Percentiles rank a stretch among this genome's conserved stretches.
These are phyloP conservation scores for Termitomyces titanicus DNA, from an alignment of 768 basidiomycete genomes.

Conservation along the genomic window DNA sequence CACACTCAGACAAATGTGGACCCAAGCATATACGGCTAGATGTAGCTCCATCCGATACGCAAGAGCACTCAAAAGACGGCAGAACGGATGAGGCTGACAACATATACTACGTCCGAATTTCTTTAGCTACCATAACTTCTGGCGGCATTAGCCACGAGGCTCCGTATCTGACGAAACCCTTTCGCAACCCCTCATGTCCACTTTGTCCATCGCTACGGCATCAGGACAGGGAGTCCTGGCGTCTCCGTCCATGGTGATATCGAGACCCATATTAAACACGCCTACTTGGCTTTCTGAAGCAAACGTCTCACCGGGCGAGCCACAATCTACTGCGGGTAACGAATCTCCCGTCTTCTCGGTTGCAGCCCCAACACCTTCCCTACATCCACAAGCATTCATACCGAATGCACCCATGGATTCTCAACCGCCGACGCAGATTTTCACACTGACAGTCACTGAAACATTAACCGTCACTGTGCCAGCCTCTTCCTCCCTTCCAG, in stretches of 20 bases:
- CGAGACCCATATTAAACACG: not conserved
- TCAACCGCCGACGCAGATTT: not conserved
- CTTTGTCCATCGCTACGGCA: not conserved
- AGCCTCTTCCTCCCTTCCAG: conserved; percentile 6
- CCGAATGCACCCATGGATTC: not conserved
- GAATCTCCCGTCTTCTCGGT: not conserved
- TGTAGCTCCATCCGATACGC: too few species aligned
- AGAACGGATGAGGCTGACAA: too few species aligned
- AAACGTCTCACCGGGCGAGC: not conserved
- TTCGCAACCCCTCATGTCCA: not conserved
- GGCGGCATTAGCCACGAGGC: not conserved
- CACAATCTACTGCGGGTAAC: not conserved
- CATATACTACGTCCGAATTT: too few species aligned
- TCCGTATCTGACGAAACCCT: not conserved
- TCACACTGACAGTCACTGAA: conserved; percentile 19
- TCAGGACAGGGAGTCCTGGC: not conserved
- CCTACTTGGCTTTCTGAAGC: conserved; percentile 7
- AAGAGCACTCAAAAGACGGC: too few species aligned
- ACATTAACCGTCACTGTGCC: conserved; percentile 20
- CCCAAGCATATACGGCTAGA: too few species aligned
- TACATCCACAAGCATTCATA: not conserved
- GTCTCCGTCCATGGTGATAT: not conserved
- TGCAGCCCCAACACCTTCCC: not conserved
- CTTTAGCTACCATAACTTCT: too few species aligned
- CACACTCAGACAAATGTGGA: too few species aligned